phyloP scores from a whole-genome alignment of 768 basidiomycete species.

The Lactarius akahatsu region DNA sequence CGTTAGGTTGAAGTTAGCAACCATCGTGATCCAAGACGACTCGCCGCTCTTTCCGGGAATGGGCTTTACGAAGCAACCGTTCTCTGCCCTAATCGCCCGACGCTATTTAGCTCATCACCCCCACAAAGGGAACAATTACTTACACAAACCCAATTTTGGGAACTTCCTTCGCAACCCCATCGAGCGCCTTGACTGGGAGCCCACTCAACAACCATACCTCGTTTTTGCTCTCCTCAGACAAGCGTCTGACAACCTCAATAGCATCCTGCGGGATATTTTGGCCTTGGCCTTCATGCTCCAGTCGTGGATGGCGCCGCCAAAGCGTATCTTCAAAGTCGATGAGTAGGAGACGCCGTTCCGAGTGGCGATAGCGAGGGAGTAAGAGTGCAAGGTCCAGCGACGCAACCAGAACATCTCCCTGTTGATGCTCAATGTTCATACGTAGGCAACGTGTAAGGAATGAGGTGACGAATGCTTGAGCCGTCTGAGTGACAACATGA shows the following conservation, averaged over 20 bases:
- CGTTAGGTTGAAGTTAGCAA: slow-evolving; percentile 69
- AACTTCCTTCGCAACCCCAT: slow-evolving; percentile 56
- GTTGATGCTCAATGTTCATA: slow-evolving; percentile 65
- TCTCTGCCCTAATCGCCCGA: slow-evolving; percentile 61
- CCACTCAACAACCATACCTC: slow-evolving; percentile 85
- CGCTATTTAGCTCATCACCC: slow-evolving; percentile 6
- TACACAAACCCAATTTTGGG: slow-evolving; percentile 76
- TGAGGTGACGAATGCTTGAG: slow-evolving; percentile 76
- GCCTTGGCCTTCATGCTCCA: slow-evolving; percentile 22
- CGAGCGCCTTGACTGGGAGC: slow-evolving; percentile 61
- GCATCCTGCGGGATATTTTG: slow-evolving; percentile 35
- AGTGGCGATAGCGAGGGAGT: slow-evolving; percentile 67
- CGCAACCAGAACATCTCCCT: slow-evolving; percentile 42
- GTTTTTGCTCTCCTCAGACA: slow-evolving; percentile 65
- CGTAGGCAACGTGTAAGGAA: slow-evolving; percentile 77
- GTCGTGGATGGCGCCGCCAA: slow-evolving; percentile 61
- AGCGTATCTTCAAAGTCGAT: slow-evolving; percentile 80
- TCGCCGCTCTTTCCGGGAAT: slow-evolving; percentile 35
- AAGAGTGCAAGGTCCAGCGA: slow-evolving; percentile 48
- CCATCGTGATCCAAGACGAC: slow-evolving; percentile 75
- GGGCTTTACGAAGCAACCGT: slow-evolving; percentile 81
- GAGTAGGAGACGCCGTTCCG: slow-evolving; percentile 61
- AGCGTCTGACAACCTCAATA: slow-evolving; percentile 51
- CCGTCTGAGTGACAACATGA: slow-evolving; percentile 84
- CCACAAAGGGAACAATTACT: slow-evolving; percentile 35